These are phyloP conservation scores for Rhodotorula sp. DNA, from an alignment of 1,284 basidiomycete genomes.

Conservation along the genomic window DNA sequence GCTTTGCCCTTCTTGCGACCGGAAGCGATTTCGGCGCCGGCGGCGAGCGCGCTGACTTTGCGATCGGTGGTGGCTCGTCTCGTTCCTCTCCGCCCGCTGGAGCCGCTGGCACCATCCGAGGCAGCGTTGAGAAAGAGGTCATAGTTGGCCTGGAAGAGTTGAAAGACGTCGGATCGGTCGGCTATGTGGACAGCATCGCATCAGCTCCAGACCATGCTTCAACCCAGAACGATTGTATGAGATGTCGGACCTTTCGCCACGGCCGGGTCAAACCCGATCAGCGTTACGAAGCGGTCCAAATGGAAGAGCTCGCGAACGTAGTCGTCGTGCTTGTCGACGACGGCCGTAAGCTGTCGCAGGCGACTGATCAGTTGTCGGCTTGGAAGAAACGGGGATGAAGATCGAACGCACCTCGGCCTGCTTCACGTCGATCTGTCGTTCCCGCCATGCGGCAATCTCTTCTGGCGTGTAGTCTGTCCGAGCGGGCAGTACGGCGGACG, in stretches of 20 bases:
- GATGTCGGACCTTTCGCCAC: constrained; percentile 59
- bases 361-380: not conserved
- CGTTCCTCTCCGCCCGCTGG: constrained; percentile 59
- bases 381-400: not conserved
- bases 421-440: constrained; percentile 20
- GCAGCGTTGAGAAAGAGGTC: constrained; percentile 49
- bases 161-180: constrained; percentile 70
- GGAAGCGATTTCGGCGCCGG: not conserved
- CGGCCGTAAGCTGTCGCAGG: constrained; percentile 23
- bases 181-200: constrained; percentile 25
- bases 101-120: not conserved
- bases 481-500: not conserved
- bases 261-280: constrained; percentile 71
- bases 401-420: constrained; percentile 29
- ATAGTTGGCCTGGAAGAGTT: constrained; percentile 62
- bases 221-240: not conserved
- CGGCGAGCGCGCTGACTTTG: constrained; percentile 51
- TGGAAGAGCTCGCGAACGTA: constrained; percentile 82
- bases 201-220: not conserved
- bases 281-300: constrained; percentile 69
- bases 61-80: constrained; percentile 62
- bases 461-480: not conserved
- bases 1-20: constrained; percentile 15
- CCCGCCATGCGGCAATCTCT: constrained; percentile 25
- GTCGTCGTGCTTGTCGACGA: constrained; percentile 39